Percentiles rank a stretch among this genome's conserved stretches.
Evolutionary conservation across 192 early-diverging fungal genomes (phyloP).

Genomic region (Backusella sp.): DNA sequence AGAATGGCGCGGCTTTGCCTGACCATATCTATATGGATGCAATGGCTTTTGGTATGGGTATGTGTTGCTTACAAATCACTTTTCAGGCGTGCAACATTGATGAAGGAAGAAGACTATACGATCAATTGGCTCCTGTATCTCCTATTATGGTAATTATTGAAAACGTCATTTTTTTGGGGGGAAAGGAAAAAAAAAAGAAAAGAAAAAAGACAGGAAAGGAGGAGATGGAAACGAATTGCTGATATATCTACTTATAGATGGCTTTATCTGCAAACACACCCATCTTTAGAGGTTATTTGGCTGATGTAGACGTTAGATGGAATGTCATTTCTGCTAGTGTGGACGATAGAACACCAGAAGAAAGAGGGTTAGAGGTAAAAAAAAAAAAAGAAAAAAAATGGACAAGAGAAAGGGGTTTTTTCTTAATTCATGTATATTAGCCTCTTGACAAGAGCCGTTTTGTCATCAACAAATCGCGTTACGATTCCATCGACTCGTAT

Average conservation of each 20-base stretch:
- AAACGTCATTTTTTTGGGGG: not conserved
- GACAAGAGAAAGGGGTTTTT: not conserved
- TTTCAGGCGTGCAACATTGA: conserved; percentile 94
- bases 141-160: conserved; percentile 75
- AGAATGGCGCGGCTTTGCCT: conserved; percentile 74
- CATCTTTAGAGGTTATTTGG: conserved; percentile 90
- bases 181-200: too few relatives aligned
- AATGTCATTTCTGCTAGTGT: conserved; percentile 92
- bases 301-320: conserved; percentile 97
- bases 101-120: conserved; percentile 90
- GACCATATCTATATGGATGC: conserved; percentile 98
- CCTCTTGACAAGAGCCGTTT: conserved; percentile 71
- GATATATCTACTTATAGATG: conserved; percentile 45
- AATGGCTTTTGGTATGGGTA: conserved; percentile 99
- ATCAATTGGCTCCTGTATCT: conserved; percentile 88
- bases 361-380: conserved; percentile 75
- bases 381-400: not conserved
- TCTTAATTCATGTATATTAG: conserved; percentile 29
- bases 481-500: conserved; percentile 92
- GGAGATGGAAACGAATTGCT: not conserved
- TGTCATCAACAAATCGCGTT: conserved; percentile 93
- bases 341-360: conserved; percentile 90
- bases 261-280: conserved; percentile 91
- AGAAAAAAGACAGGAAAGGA: too few relatives aligned
- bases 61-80: conserved; percentile 96